Base-by-base conservation (phyloP, 345 rosid genomes). In the Theobroma cacao region DNA sequence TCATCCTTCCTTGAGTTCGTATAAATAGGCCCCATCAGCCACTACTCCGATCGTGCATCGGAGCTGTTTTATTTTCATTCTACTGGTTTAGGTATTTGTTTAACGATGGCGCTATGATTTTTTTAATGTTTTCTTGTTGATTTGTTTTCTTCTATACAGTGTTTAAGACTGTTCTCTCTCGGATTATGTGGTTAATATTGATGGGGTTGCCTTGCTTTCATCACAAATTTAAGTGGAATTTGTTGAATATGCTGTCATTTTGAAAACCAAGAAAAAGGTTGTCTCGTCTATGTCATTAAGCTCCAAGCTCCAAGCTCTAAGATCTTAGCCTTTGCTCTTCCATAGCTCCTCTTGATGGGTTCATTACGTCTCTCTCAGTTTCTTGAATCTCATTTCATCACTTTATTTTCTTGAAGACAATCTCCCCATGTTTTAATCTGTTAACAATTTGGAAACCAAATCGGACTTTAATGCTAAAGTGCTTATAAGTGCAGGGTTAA, bases 181-280 rank as follows among this genome's bases (percentile, higher is more conserved):
- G n/a, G 75, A 2, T 72, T 48, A 8, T 74, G 87, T 79, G 82
- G 86, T 77, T 74, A 48, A 78, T 45, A 75, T 77, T 79, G 26
- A 72, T 40, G 76, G 48, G 62, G 7, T 74, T 65, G 63, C 83
- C 40, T 82, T 82, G 88, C 71, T 77, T 79, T 80, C 79, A 71
- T 77, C 85, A 80, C 60, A 76, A n/a, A 61, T 56, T 24, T 38
- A 43, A 20, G 75, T 43, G 74, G 74, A 59, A 79, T 55, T 67
- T 71, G 72, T 48, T 60, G 81, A 66, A 76, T 63, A 82, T 82
- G 84, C 77, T 79, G 4, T 67, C 24, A 30, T 52, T 59, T 40
- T 75, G 1, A 75, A 72, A 53, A 52, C 41, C 78, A 14, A 79
- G 17, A 56, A 40, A 9, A 12, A 55, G 5, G 10, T 56, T 60